A percentile compares a stretch with the other conserved stretches of the same genome.
Conservation (phyloP, 129 eudicot genomes). For the Pseudognaphalium luteoalbum region DNA sequence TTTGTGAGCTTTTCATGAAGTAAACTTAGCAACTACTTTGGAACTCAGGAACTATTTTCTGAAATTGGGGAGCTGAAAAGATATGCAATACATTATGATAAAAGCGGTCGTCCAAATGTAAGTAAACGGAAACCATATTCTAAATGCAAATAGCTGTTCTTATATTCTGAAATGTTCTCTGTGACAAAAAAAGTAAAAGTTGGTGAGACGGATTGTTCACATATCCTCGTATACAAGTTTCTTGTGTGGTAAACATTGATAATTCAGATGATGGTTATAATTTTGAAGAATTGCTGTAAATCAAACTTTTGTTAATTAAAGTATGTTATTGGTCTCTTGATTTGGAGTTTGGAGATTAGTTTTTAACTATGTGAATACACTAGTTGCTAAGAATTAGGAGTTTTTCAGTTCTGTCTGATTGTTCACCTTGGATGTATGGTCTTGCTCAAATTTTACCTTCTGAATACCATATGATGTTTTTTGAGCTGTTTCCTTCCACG, state of each 20-base stretch:
- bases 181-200: background rate
- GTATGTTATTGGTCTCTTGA: too few species aligned
- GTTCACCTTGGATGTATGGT: too few species aligned
- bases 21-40: constrained; percentile 36
- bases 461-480: background rate
- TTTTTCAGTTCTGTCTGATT: background rate
- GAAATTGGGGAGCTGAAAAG: constrained; percentile 91
- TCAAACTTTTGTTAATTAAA: too few species aligned
- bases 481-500: background rate
- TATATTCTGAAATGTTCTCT: background rate
- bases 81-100: constrained; percentile 88
- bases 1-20: constrained; percentile 27
- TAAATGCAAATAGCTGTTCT: background rate
- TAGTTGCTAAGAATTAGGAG: background rate
- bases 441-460: too few species aligned
- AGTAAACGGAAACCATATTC: constrained; percentile 24
- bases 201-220: background rate
- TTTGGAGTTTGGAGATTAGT: background rate
- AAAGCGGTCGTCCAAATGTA: constrained; percentile 88
- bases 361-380: background rate
- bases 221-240: background rate
- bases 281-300: too few species aligned
- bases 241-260: background rate
- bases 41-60: constrained; percentile 80
- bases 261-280: background rate